phyloP scores from a whole-genome alignment of 352 stramenopile genomes.

The Phytopythium delawarense region DNA sequence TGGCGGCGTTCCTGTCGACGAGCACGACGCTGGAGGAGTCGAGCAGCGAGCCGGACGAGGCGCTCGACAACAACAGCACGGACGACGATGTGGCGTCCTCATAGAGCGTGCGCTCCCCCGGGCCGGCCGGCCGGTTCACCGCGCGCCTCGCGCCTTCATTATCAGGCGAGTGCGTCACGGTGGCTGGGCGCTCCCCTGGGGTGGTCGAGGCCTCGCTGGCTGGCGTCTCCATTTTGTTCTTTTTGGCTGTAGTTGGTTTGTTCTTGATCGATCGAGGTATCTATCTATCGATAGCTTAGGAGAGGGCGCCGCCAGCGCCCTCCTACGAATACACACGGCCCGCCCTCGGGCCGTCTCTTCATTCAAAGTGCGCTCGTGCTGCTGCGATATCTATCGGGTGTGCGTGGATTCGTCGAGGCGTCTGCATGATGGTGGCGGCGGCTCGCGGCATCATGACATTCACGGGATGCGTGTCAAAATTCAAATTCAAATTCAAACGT shows the following conservation, averaged over 20 bases:
- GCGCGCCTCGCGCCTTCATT: constrained; percentile 7
- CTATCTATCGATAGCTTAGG: constrained; percentile 5
- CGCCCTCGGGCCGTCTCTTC: neutral
- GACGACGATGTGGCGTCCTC: constrained; percentile 10
- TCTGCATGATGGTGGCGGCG: neutral
- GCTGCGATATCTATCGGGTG: neutral
- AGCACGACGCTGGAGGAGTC: constrained; percentile 3
- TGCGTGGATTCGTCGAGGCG: neutral
- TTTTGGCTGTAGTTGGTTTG: constrained; percentile 1
- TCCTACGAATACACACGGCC: constrained; percentile 1
- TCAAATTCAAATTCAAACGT: neutral
- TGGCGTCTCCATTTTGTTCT: neutral
- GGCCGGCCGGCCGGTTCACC: neutral
- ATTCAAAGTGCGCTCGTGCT: neutral
- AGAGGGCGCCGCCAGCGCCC: neutral
- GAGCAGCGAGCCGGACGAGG: constrained; percentile 9
- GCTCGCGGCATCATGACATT: no score
- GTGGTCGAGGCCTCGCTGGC: neutral
- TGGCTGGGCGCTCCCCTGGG: neutral
- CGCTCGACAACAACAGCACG: constrained; percentile 1
- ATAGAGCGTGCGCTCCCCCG: constrained; percentile 8
- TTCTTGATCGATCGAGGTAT: neutral
- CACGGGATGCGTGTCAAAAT: no score
- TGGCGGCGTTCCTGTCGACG: constrained; percentile 3
- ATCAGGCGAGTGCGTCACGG: constrained; percentile 4